Evolutionary conservation across 768 basidiomycete genomes (phyloP).

Genomic region (Cystobasidium tubakii): DNA sequence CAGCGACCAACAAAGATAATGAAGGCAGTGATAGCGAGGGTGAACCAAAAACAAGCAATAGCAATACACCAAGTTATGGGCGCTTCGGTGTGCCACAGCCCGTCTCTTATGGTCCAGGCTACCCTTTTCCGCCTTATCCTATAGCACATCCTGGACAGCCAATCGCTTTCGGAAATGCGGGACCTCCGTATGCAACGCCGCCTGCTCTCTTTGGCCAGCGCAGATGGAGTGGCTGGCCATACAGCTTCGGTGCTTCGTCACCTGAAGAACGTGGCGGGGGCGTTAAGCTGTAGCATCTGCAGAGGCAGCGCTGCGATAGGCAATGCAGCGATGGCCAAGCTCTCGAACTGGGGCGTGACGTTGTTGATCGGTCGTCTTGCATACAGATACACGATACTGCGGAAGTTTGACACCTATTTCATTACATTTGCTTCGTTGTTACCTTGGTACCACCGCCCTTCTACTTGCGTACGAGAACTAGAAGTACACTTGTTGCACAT

Average conservation of each 20-base stretch:
- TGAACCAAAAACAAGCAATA: not conserved
- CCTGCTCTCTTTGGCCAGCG: not conserved
- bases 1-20: not conserved
- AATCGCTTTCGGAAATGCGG: not conserved
- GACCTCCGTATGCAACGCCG: not conserved
- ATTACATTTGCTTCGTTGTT: not conserved
- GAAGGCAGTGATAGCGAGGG: slow-evolving; percentile 4
- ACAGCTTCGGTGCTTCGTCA: not conserved
- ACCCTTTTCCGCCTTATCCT: slow-evolving; percentile 10
- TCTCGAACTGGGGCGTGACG: too few relatives aligned
- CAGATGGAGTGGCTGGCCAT: slow-evolving; percentile 6
- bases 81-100: not conserved
- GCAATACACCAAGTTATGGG: not conserved
- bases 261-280: slow-evolving; percentile 17
- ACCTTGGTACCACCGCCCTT: not conserved
- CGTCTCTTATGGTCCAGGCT: not conserved
- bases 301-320: not conserved
- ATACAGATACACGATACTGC: not conserved
- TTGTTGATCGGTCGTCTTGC: not conserved
- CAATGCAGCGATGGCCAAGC: too few relatives aligned
- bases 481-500: slow-evolving; percentile 66
- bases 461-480: slow-evolving; percentile 41
- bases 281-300: not conserved
- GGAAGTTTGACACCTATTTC: not conserved
- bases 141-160: not conserved